phyloP scores from a whole-genome alignment of 495 filamentous ascomycete genomes.

The Penicillium silybi region DNA sequence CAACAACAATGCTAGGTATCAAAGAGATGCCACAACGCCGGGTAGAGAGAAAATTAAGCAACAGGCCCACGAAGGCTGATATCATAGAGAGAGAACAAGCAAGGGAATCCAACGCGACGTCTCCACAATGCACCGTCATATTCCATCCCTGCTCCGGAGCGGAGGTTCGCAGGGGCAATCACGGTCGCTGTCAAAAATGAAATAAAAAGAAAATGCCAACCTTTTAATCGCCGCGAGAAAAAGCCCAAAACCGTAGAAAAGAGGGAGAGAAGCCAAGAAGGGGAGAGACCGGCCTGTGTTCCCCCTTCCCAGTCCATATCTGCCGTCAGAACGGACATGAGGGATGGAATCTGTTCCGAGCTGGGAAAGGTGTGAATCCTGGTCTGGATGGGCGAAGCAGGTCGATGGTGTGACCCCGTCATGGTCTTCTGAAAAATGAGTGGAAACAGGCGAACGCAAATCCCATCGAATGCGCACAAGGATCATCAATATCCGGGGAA shows the following conservation, averaged over 20 bases:
- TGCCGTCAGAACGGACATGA: neutral
- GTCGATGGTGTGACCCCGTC: neutral
- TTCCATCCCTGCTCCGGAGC: slow-evolving; percentile 1
- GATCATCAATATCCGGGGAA: slow-evolving; percentile 14
- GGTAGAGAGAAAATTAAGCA: slow-evolving; percentile 10
- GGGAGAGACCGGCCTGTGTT: neutral
- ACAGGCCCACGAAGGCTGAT: neutral
- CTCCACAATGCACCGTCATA: slow-evolving; percentile 17
- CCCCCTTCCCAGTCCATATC: neutral
- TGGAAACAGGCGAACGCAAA: slow-evolving; percentile 3
- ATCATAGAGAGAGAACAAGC: neutral
- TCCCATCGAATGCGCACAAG: slow-evolving; percentile 7
- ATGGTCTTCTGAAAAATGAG: neutral
- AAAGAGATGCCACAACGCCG: slow-evolving; percentile 18
- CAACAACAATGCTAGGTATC: slow-evolving; percentile 19
- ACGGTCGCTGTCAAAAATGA: slow-evolving; percentile 1
- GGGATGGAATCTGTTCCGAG: neutral
- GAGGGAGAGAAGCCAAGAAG: neutral
- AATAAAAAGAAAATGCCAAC: slow-evolving; percentile 1
- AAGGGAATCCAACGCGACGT: slow-evolving; percentile 8
- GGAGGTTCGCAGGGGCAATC: neutral
- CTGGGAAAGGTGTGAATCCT: neutral
- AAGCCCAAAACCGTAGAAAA: slow-evolving; percentile 1
- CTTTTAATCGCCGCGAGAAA: slow-evolving; percentile 7
- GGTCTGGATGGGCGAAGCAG: neutral